Conservation (phyloP, 257 asterid genomes). For the Solanum boliviense region DNA sequence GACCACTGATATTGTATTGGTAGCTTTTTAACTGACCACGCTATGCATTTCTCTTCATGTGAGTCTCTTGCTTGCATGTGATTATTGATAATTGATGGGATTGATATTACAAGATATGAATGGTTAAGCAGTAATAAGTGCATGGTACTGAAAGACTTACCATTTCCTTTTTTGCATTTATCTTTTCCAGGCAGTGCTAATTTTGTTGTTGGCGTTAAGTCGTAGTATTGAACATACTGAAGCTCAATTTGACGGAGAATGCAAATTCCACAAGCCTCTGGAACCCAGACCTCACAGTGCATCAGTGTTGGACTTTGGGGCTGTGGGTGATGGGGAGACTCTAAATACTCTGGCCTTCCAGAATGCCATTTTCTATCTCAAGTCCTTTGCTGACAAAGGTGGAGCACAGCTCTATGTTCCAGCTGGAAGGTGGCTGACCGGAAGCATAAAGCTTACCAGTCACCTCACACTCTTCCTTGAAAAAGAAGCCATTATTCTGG, state of each 20-base stretch:
- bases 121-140: not conserved
- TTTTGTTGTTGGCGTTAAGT: conserved; percentile 2
- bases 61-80: not conserved
- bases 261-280: conserved; percentile 8
- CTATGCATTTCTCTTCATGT: not conserved
- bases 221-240: not conserved
- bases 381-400: conserved; percentile 75
- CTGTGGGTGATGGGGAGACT: conserved; percentile 39
- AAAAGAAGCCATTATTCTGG: conserved; percentile 60
- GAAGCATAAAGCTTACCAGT: conserved; percentile 72
- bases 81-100: not conserved
- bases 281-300: conserved; percentile 26
- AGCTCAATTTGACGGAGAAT: conserved; percentile 12
- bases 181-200: not conserved
- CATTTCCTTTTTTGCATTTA: not conserved
- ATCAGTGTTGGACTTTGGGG: conserved; percentile 28
- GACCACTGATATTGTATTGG: not conserved
- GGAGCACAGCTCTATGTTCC: conserved; percentile 87
- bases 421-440: conserved; percentile 65
- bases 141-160: not conserved
- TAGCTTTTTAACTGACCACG: not conserved
- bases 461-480: conserved; percentile 78
- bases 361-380: conserved; percentile 73
- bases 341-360: conserved; percentile 64
- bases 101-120: not conserved